Evolutionary conservation across 2,329 filamentous ascomycete species (phyloP), one percentile per base, ranked within the genome.

Genomic region (Orbilia oligospora): DNA sequence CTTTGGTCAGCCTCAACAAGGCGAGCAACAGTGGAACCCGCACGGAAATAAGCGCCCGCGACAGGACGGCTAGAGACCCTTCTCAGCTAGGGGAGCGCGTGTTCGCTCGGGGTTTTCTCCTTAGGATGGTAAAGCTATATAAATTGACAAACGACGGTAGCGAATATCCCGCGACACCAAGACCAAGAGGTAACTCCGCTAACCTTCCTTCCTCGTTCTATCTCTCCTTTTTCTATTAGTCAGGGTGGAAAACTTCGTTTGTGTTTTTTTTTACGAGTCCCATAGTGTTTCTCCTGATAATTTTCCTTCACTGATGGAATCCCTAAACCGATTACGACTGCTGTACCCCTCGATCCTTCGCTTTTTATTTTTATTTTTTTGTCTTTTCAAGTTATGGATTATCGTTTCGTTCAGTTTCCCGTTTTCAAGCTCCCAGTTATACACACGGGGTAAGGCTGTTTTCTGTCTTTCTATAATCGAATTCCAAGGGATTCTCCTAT

Each of bases 1-100:
- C 55, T 79, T 79, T 22, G 68, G 69, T 3, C 68, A 73, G 18
- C 65, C 65, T n/a, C 73, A 78, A 24, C 68, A 73, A 38, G 75
- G 75, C 14, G 75, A 79, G 5, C 75, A 79, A 16, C 63, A 69
- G 58, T 79, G 75, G 75, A 79, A 79, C 20, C 75, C 75, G 5
- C 75, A 79, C 27, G 75, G 75, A 38, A 79, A 79, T 38, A 79
- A 79, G 75, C 75, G 75, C 63, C 75, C 67, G 69, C 75, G 75
- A 56, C 75, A 79, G 75, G 75, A 79, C 20, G 68, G 68, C 69
- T 79, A 79, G 75, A 46, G 55, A 44, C 68, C 48, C 51, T 51
- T 16, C 20, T 16, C n/a, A 14, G 41, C 22, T 22, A 48, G 44
- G 44, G 63, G 64, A 27, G 49, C 41, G 72, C 72, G 58, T 46